phyloP scores from a whole-genome alignment of 2,329 filamentous ascomycete genomes.

The Neonectria coccinea region DNA sequence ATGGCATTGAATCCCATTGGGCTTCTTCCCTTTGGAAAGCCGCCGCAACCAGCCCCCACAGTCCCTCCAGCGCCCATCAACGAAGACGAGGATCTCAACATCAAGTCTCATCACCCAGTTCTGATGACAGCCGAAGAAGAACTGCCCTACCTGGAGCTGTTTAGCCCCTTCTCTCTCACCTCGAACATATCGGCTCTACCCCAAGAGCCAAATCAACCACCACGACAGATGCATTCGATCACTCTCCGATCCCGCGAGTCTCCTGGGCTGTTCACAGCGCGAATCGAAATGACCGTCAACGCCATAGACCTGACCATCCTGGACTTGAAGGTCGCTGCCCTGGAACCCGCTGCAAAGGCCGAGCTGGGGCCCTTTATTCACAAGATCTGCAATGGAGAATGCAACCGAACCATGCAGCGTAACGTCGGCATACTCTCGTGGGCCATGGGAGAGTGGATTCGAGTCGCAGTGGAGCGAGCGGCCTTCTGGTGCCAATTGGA shows the following conservation, averaged over 20 bases:
- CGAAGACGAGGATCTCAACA: slow-evolving; percentile 54
- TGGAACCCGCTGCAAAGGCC: slow-evolving; percentile 68
- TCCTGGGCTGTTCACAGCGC: slow-evolving; percentile 67
- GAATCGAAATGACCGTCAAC: slow-evolving; percentile 69
- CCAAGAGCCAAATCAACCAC: slow-evolving; percentile 45
- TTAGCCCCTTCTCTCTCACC: slow-evolving; percentile 74
- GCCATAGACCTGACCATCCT: slow-evolving; percentile 63
- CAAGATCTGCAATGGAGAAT: slow-evolving; percentile 53
- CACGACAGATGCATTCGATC: slow-evolving; percentile 68
- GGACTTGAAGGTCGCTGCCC: slow-evolving; percentile 63
- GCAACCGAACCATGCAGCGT: slow-evolving; percentile 60
- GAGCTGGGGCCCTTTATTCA: slow-evolving; percentile 69
- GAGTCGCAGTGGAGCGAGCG: slow-evolving; percentile 69
- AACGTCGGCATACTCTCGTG: slow-evolving; percentile 73
- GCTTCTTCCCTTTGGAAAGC: slow-evolving; percentile 63
- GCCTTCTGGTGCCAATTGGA: slow-evolving; percentile 71
- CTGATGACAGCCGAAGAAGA: slow-evolving; percentile 73
- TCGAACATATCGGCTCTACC: slow-evolving; percentile 64
- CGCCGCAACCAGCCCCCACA: slow-evolving; percentile 43
- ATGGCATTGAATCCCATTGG: slow-evolving; percentile 63
- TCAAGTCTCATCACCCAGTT: slow-evolving; percentile 73
- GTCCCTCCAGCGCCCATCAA: slow-evolving; percentile 42
- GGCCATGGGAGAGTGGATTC: slow-evolving; percentile 77
- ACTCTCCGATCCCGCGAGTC: slow-evolving; percentile 56
- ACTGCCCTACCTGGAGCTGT: slow-evolving; percentile 76